Conservation (phyloP, 768 basidiomycete genomes). For the Phaeotremella skinneri region DNA sequence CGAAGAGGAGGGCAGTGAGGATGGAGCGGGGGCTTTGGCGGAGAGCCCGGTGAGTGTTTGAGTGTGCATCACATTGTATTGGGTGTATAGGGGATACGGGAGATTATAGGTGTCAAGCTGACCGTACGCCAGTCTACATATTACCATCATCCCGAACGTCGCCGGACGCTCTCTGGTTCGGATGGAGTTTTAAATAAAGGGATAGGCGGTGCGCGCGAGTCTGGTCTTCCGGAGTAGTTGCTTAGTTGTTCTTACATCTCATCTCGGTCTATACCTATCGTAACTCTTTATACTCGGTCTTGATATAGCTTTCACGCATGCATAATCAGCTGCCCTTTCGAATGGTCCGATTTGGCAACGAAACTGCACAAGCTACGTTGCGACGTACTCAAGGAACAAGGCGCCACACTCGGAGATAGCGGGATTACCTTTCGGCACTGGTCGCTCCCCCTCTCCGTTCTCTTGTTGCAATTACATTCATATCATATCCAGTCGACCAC, state of each 20-base stretch:
- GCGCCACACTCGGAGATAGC: not conserved
- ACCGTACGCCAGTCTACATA: conserved; percentile 32
- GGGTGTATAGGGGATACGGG: conserved; percentile 4
- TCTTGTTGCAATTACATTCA: not conserved
- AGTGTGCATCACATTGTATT: not conserved
- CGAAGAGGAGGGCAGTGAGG: conserved; percentile 56
- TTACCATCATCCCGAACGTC: conserved; percentile 70
- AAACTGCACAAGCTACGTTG: too few species aligned
- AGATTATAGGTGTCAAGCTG: too few species aligned
- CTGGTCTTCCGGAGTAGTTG: not conserved
- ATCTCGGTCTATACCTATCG: too few species aligned
- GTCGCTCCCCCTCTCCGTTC: not conserved
- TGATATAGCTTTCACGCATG: too few species aligned
- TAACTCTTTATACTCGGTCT: too few species aligned
- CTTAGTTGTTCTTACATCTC: too few species aligned
- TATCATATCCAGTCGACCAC: not conserved
- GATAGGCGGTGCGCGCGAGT: not conserved
- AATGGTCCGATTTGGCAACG: too few species aligned
- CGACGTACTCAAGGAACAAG: not conserved
- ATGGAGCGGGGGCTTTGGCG: conserved; percentile 54
- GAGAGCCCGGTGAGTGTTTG: conserved; percentile 18
- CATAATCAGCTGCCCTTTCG: too few species aligned
- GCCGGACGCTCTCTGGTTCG: conserved; percentile 29
- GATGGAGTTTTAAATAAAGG: not conserved
- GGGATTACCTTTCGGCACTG: not conserved